Evolutionary conservation across 192 early-diverging fungal genomes (phyloP), one percentile per base, ranked within the genome.

Genomic region (Podila minutissima): DNA sequence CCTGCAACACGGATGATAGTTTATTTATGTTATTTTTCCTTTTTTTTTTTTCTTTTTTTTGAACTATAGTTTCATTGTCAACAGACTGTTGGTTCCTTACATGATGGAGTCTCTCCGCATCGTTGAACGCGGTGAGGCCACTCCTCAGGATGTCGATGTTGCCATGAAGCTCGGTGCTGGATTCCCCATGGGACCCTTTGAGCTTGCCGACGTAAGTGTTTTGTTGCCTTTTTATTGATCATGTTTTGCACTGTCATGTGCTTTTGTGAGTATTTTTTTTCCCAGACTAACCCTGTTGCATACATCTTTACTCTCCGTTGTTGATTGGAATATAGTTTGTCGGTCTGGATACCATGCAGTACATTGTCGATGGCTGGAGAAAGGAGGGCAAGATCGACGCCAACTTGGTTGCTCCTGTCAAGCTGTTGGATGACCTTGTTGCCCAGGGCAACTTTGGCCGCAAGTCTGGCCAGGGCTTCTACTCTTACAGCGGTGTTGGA

Each of bases 151-250:
- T 78, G 92, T 99, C 32, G 97, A 99, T 74, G 92, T 89, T 51
- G 97, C 96, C 38, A 99, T 99, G 97, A 97, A 97, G 87, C 90
- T 97, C 67, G 97, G 97, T 61, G 95, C 96, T 38, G 97, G 97
- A 33, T 95, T 97, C 86, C 96, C 95, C 22, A 97, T 98, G 95
- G 97, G 97, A 29, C 96, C 97, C 17, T 92, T 93, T 69, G 93
- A 93, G 81, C 86, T 94, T 62, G 87, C 89, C 53, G 94, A 94
- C 72, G 91, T 93, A 86, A 63, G 86, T 89, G 29, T 13, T 32
- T 46, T 26, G 32, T 61, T 75, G 74, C 32, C 7, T 17, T 63
- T 37, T n/a, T 33, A 46, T 10, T 63, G 46, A 41, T 57, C 31
- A 5, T 12, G 10, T 66, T 38, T 62, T 26, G 35, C 50, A 55